Base-by-base conservation (phyloP, 371 early-diverging fungal genomes). In the Rhizopus sp. region DNA sequence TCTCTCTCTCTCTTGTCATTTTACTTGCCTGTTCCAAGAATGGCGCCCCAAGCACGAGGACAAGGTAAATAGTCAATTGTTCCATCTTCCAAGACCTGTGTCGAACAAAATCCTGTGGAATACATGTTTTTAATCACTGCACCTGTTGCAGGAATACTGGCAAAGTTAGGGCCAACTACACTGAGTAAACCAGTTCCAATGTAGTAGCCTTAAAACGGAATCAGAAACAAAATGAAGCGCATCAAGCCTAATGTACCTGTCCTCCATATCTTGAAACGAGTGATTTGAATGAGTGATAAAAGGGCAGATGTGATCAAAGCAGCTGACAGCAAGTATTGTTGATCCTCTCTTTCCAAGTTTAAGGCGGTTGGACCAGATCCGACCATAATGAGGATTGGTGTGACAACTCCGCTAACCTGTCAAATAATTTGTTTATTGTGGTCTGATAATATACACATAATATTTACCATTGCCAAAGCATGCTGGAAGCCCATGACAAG, bases 401-500 rank as follows among this genome's bases (percentile, higher is more conserved):
- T 83, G 30, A 83, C 82, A 8, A 85, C 78, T 55, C 83, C 85
- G 37, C 80, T 79, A 68, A 75, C 82, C 84, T 82, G 55, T 82
- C 58, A 59, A 59, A 53, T 10, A 13, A n/a, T 42, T 15, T n/a
- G 2, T n/a, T n/a, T 0, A 42, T n/a, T 15, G 42, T 29, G 29
- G 44, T 34, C 13, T 47, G 47, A 45, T 23, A 23, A 49, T 23
- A 12, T 50, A 9, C 23, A 15, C 40, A n/a, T 34, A 1, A 1
- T 35, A 17, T 7, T 59, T 62, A 69, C 70, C 65, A 65, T 64
- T 29, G 85, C 80, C 37, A 85, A 58, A 7, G 81, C 68, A 51
- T 85, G 86, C 38, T 86, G 86, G 44, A 86, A 80, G 5, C 86
- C 86, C 75, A 86, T 79, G 15, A 86, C 64, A 29, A 79, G 55